phyloP scores from a whole-genome alignment of 1,139 yeast species.

The Yamadazyma epiphylla region DNA sequence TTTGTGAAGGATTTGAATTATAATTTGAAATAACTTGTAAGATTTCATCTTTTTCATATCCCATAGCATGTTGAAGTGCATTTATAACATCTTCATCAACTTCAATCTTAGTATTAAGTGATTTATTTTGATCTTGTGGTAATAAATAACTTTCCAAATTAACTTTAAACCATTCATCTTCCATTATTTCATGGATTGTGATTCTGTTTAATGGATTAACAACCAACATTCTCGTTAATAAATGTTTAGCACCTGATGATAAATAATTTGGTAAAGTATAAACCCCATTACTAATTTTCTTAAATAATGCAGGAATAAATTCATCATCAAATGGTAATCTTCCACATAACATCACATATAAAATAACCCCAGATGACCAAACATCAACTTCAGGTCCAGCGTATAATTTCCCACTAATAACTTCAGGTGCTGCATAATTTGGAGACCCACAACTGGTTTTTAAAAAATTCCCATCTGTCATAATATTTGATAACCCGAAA shows the following conservation, averaged over 20 bases:
- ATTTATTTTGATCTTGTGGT: constrained; percentile 58
- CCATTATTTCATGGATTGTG: constrained; percentile 90
- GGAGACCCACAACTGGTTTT: constrained; percentile 98
- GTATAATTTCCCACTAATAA: constrained; percentile 89
- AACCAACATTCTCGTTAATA: constrained; percentile 89
- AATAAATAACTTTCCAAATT: constrained; percentile 79
- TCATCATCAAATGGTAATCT: constrained; percentile 97
- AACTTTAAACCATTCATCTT: constrained; percentile 92
- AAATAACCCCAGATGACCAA: constrained; percentile 97
- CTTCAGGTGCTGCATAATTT: constrained; percentile 98
- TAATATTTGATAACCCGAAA: constrained; percentile 90
- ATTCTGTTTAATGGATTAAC: constrained; percentile 96
- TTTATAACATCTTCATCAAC: constrained; percentile 78
- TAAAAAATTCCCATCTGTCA: constrained; percentile 97
- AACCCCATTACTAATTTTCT: constrained; percentile 92
- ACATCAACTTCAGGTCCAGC: constrained; percentile 99
- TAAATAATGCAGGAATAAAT: constrained; percentile 92
- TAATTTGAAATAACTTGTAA: constrained; percentile 58
- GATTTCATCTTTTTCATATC: constrained; percentile 86
- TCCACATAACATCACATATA: constrained; percentile 96
- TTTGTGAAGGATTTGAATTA: constrained; percentile 32
- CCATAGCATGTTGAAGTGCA: constrained; percentile 85
- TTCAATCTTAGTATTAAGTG: constrained; percentile 38
- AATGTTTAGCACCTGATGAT: constrained; percentile 81
- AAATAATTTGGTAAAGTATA: constrained; percentile 89